Percentiles rank a stretch among this genome's conserved stretches.
Evolutionary conservation across 1,284 basidiomycete genomes (phyloP).

Genomic region (Ganoderma boninense): DNA sequence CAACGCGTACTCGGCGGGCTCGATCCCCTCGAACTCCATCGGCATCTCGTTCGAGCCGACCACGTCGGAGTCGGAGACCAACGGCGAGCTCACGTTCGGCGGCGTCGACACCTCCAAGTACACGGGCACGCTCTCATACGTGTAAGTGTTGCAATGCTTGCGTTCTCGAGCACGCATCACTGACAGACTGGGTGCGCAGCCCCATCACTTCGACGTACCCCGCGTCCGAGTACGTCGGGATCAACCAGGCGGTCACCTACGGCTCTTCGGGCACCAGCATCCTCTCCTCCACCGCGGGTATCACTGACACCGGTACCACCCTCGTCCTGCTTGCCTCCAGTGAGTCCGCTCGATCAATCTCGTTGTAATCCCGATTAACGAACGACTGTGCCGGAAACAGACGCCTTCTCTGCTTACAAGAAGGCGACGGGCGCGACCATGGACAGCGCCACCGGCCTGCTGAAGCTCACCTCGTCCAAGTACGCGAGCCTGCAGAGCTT

Average conservation of each 20-base stretch:
- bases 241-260: constrained; percentile 58
- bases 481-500: constrained; percentile 36
- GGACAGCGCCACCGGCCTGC: constrained; percentile 36
- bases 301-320: constrained; percentile 41
- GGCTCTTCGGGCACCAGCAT: constrained; percentile 36
- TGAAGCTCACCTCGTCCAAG: constrained; percentile 32
- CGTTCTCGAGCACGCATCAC: no score
- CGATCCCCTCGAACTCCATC: constrained; percentile 42
- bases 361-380: background rate
- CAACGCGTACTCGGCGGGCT: constrained; percentile 51
- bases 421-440: constrained; percentile 32
- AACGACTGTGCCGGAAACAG: background rate
- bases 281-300: constrained; percentile 36
- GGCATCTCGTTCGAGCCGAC: constrained; percentile 62
- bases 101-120: constrained; percentile 49
- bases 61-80: constrained; percentile 37
- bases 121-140: background rate
- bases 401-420: constrained; percentile 26
- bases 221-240: constrained; percentile 58
- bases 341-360: constrained; percentile 19
- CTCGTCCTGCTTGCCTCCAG: constrained; percentile 48
- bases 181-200: constrained; percentile 35
- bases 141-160: background rate
- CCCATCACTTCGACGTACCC: constrained; percentile 56
- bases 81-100: constrained; percentile 50